phyloP scores from a whole-genome alignment of 352 stramenopile species.

The Pythium coloratum region DNA sequence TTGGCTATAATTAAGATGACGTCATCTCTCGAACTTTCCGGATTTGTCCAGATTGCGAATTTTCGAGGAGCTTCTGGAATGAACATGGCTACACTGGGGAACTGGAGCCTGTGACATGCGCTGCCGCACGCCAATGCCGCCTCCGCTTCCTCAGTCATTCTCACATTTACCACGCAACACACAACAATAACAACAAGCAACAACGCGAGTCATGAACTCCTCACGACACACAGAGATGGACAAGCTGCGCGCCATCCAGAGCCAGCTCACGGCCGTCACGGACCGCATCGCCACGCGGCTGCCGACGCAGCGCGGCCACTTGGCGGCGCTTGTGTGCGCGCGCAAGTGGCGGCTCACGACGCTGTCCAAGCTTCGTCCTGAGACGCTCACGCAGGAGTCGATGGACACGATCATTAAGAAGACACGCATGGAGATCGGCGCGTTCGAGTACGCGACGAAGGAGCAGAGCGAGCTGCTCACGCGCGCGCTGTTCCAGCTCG shows the following conservation, averaged over 20 bases:
- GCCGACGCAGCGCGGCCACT: slow-evolving; percentile 33
- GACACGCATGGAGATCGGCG: slow-evolving; percentile 47
- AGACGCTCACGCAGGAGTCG: slow-evolving; percentile 14
- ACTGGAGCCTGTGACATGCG: background rate
- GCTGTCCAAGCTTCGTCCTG: background rate
- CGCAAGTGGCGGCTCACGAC: slow-evolving; percentile 50
- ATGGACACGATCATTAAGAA: slow-evolving; percentile 34
- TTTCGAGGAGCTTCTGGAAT: slow-evolving; percentile 23
- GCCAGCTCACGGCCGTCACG: slow-evolving; percentile 45
- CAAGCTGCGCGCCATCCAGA: slow-evolving; percentile 45
- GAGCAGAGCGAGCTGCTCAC: slow-evolving; percentile 66
- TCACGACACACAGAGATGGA: slow-evolving; percentile 25
- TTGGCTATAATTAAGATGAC: background rate
- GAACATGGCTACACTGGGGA: slow-evolving; percentile 3
- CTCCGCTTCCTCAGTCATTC: slow-evolving; percentile 12
- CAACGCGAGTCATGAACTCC: slow-evolving; percentile 19
- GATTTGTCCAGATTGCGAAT: slow-evolving; percentile 23
- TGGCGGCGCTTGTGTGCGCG: slow-evolving; percentile 36
- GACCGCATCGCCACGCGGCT: slow-evolving; percentile 38
- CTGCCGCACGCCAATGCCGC: background rate
- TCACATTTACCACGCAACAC: slow-evolving; percentile 21
- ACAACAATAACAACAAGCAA: slow-evolving; percentile 7
- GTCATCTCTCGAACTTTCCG: slow-evolving; percentile 15
- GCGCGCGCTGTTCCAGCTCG: slow-evolving; percentile 49
- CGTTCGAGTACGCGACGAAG: slow-evolving; percentile 60